Base-by-base conservation (phyloP, 73 alveolate genomes). In the Blepharisma japonicum region DNA sequence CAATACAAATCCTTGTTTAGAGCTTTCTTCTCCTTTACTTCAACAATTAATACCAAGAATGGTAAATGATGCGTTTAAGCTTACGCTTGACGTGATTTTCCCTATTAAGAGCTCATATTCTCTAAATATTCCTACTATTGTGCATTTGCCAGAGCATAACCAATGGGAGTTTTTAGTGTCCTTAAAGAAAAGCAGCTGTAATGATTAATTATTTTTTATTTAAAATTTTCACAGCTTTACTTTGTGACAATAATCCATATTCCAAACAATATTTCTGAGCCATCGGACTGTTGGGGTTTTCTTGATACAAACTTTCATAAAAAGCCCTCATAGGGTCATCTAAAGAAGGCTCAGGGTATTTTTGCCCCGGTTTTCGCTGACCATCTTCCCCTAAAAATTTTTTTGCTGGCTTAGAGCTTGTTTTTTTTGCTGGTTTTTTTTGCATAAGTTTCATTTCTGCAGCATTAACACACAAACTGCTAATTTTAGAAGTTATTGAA, bases 31-130 rank as follows among this genome's bases (percentile, higher is more conserved):
- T 46, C 91, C 87, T 11, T 90, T 83, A 46, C 83, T 94, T 14
- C 79, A 77, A 39, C 81, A 84, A 51, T 61, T 94, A 68, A 86
- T 94, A 23, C 98, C 98, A 39, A 84, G 91, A 87, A 92, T 94
- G 98, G 82, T 94, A 55, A 93, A 92, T 68, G 97, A 94, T 77
- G 80, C 91, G 56, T 84, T 94, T 68, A 81, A 92, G 78, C 78
- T 92, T 45, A 84, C 91, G 4, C 74, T 93, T 47, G 98, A 93
- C 81, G 61, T 82, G 8, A 38, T 61, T 18, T 86, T 55, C 54
- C 68, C 32, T 27, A 68, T 79, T 9, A 80, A 82, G 6, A 53
- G 45, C 47, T n/a, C 21, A 50, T 5, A 20, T 23, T 5, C 56
- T 42, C n/a, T 54, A n/a, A 55, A 42, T n/a, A 61, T 25, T 14